Evolutionary conservation across 768 basidiomycete genomes (phyloP).

Genomic region (Kwoniella sp.): DNA sequence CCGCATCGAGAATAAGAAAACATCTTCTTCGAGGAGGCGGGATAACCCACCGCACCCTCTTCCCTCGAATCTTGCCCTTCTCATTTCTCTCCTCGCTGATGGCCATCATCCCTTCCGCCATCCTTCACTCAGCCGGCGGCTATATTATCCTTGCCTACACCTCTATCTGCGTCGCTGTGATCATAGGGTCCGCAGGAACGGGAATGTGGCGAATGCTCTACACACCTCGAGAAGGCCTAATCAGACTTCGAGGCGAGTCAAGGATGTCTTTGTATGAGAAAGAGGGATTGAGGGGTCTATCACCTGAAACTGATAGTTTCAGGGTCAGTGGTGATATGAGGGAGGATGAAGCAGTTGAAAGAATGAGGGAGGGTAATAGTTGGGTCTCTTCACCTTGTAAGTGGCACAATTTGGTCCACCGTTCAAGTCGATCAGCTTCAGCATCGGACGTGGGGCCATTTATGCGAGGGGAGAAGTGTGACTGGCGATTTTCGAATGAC

Average conservation of each 20-base stretch:
- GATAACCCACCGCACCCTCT: conserved; percentile 27
- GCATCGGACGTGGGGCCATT: no score
- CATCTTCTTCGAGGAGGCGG: conserved; percentile 18
- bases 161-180: conserved; percentile 1
- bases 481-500: no score
- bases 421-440: no score
- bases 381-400: conserved; percentile 47
- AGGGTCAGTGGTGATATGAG: conserved; percentile 9
- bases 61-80: conserved; percentile 27
- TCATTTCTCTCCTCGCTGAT: conserved; percentile 2
- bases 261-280: conserved; percentile 19
- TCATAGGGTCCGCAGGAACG: conserved; percentile 1
- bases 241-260: conserved; percentile 14
- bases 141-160: conserved; percentile 13
- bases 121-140: neutral
- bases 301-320: neutral
- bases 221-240: conserved; percentile 12
- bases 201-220: conserved; percentile 14
- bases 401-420: neutral
- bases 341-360: conserved; percentile 11
- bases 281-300: neutral
- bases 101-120: conserved; percentile 11
- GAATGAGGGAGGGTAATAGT: conserved; percentile 14
- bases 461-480: no score
- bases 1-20: neutral